Evolutionary conservation across 768 basidiomycete genomes (phyloP), one percentile per base, ranked within the genome.

Genomic region (Termitomyces sp.): DNA sequence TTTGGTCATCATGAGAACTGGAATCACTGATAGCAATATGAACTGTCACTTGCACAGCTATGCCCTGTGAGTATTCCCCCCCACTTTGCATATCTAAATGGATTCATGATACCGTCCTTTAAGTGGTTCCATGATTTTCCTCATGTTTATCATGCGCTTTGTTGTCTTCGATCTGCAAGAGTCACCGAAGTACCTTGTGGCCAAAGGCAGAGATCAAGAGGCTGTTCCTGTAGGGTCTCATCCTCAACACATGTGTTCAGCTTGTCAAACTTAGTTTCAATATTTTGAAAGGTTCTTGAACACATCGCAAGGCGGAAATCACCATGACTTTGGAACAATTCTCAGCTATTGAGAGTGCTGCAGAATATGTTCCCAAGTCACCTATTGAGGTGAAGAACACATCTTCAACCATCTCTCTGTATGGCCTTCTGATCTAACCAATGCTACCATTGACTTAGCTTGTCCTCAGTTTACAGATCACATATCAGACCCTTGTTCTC

Each of bases 101-200:
- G 30, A 30, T 30, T 30, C 4, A 30, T 30, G 30, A 30, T 30
- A 30, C n/a, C n/a, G n/a, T n/a, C n/a, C n/a, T 30, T 30, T 39
- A 58, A 81, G 80, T 30, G 80, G 80, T 12, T 68, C 67, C 26
- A 59, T 84, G 53, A 84, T 82, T 0, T 71, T 85, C 30, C 8
- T 80, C 46, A 76, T 82, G 68, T 86, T 83, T 68, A 66, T 83
- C 59, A 59, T 76, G 54, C 83, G 85, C 26, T 84, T 79, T 71
- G 67, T 82, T 54, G 70, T 86, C 27, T 85, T 87, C 60, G 78
- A 77, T 59, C 72, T 86, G 50, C 79, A 83, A 63, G 85, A 86
- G 64, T 82, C 82, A 0, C 79, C 85, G 10, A 86, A 86, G 62
- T 87, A 80, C 68, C 76, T 86, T 27, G 71, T 85, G 27, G 77